Conservation (phyloP, 257 asterid species). For the Solanum sitiens region DNA sequence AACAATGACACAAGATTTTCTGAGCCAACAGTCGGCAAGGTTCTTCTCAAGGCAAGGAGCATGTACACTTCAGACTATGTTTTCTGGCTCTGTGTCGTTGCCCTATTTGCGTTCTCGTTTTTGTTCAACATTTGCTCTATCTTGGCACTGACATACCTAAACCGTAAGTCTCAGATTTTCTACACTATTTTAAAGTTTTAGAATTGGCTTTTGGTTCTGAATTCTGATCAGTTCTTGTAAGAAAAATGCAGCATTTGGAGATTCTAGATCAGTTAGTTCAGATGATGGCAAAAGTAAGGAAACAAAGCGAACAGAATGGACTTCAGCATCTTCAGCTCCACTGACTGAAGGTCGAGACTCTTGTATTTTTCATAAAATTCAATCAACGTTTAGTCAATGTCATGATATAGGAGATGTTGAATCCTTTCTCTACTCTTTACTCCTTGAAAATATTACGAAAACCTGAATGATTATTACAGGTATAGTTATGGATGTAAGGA, state of each 20-base stretch:
- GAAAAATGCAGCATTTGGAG: conserved; percentile 55
- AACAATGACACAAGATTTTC: conserved; percentile 38
- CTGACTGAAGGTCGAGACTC: conserved; percentile 26
- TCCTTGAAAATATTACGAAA: background rate
- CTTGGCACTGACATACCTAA: conserved; percentile 56
- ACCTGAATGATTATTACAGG: conserved; percentile 24
- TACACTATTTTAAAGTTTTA: background rate
- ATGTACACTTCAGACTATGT: conserved; percentile 66
- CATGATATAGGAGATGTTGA: background rate
- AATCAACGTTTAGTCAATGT: background rate
- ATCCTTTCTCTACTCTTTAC: background rate
- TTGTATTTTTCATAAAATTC: background rate
- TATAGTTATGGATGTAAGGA: conserved; percentile 25
- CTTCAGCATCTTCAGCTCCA: conserved; percentile 28
- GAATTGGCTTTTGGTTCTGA: conserved; percentile 7
- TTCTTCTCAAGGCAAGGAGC: conserved; percentile 79
- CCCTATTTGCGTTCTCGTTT: conserved; percentile 76
- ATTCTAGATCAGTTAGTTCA: conserved; percentile 38
- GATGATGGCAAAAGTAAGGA: conserved; percentile 33
- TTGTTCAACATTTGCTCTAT: conserved; percentile 68
- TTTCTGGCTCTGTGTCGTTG: conserved; percentile 78
- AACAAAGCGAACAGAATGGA: conserved; percentile 6
- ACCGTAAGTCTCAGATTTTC: conserved; percentile 37
- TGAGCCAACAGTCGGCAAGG: conserved; percentile 77
- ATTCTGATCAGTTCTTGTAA: conserved; percentile 8